Evolutionary conservation across 768 basidiomycete genomes (phyloP).

Genomic region (Lyophyllum decastes): DNA sequence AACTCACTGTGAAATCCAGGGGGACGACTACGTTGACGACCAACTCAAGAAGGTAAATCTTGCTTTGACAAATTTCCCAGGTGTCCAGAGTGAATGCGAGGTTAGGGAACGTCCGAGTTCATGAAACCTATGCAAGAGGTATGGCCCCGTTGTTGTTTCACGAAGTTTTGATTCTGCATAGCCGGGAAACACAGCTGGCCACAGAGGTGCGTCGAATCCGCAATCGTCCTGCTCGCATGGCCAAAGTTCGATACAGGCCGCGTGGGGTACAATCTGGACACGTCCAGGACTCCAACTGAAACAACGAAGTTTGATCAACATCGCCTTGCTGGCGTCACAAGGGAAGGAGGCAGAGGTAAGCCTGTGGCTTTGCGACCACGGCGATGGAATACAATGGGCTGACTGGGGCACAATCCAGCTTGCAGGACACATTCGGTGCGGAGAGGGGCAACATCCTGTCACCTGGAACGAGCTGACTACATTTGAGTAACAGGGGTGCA

Average conservation of each 20-base stretch:
- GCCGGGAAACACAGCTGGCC: slow-evolving; percentile 25
- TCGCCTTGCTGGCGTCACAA: slow-evolving; percentile 43
- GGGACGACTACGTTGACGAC: slow-evolving; percentile 43
- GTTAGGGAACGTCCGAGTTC: slow-evolving; percentile 35
- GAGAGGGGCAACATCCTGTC: neutral
- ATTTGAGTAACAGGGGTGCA: slow-evolving; percentile 32
- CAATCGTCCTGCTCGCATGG: neutral
- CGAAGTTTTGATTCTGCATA: neutral
- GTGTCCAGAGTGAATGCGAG: neutral
- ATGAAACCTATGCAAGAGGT: slow-evolving; percentile 50
- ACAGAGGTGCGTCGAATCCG: slow-evolving; percentile 31
- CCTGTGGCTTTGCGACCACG: neutral
- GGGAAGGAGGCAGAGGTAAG: slow-evolving; percentile 44
- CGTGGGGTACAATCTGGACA: slow-evolving; percentile 50
- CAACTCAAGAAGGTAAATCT: slow-evolving; percentile 35
- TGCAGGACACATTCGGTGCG: slow-evolving; percentile 36
- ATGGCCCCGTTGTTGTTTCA: neutral
- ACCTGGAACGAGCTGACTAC: neutral
- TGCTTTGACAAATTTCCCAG: too few species aligned
- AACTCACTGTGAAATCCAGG: slow-evolving; percentile 24
- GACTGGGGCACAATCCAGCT: slow-evolving; percentile 23
- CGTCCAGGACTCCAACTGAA: slow-evolving; percentile 46
- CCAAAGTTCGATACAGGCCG: slow-evolving; percentile 26
- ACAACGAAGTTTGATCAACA: slow-evolving; percentile 45
- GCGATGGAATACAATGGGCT: neutral